Conservation (phyloP, 2,329 filamentous ascomycete species). For the Epichloe scottii region DNA sequence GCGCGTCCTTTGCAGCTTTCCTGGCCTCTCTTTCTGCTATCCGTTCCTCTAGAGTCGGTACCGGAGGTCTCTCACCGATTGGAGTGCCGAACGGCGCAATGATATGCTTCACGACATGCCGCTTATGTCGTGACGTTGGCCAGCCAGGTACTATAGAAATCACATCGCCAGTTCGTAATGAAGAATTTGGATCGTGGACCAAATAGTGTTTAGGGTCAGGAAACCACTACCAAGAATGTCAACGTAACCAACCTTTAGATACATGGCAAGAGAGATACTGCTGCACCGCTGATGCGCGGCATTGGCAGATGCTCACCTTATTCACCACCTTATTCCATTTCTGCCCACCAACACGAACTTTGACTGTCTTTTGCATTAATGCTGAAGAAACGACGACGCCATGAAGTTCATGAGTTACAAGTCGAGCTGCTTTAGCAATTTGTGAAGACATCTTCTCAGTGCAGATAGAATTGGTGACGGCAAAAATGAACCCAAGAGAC, state of each 20-base stretch:
- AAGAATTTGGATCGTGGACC: slow-evolving; percentile 67
- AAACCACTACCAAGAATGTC: slow-evolving; percentile 35
- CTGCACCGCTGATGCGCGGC: background rate
- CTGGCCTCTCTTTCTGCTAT: slow-evolving; percentile 40
- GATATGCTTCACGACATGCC: slow-evolving; percentile 63
- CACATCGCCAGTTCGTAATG: slow-evolving; percentile 61
- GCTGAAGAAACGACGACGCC: slow-evolving; percentile 70
- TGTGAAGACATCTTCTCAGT: slow-evolving; percentile 25
- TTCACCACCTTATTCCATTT: slow-evolving; percentile 61
- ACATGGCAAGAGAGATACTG: background rate
- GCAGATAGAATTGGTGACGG: background rate
- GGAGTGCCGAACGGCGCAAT: slow-evolving; percentile 55
- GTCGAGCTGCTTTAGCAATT: slow-evolving; percentile 28
- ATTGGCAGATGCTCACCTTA: slow-evolving; percentile 43
- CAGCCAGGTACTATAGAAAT: slow-evolving; percentile 56
- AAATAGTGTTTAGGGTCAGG: slow-evolving; percentile 51
- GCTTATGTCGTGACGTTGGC: slow-evolving; percentile 53
- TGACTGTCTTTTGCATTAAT: slow-evolving; percentile 66
- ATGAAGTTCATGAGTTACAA: slow-evolving; percentile 38
- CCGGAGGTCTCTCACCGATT: slow-evolving; percentile 49
- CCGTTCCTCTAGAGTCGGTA: slow-evolving; percentile 53
- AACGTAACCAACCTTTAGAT: background rate
- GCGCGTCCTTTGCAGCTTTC: slow-evolving; percentile 43
- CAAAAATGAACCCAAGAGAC: background rate
- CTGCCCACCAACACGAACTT: slow-evolving; percentile 58